Evolutionary conservation across 805 yeast species (phyloP).

Genomic region (Saccharomycopsis capsularis): DNA sequence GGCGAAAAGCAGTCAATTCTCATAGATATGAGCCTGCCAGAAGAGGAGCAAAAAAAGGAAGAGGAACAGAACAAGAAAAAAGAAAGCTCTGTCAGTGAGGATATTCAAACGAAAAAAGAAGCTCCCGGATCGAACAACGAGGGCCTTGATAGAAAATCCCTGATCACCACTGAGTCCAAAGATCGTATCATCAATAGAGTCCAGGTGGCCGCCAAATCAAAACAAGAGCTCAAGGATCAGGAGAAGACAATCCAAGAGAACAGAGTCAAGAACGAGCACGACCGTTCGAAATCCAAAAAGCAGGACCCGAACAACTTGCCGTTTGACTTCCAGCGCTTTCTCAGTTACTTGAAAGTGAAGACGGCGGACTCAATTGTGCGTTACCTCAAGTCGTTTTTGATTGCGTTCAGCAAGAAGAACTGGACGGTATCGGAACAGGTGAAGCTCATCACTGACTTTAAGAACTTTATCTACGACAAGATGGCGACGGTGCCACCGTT

Average conservation of each 20-base stretch:
- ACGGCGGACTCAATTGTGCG: conserved; percentile 85
- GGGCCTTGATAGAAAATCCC: too few relatives aligned
- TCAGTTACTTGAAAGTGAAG: conserved; percentile 60
- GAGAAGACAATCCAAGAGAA: conserved; percentile 16
- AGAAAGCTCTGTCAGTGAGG: too few relatives aligned
- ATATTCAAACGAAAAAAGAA: too few relatives aligned
- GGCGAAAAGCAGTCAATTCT: too few relatives aligned
- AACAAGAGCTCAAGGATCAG: conserved; percentile 16
- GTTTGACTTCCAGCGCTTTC: conserved; percentile 81
- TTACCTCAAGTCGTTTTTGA: conserved; percentile 76
- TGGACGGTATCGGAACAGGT: conserved; percentile 76
- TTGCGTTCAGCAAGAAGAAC: conserved; percentile 59
- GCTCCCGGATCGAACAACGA: too few relatives aligned
- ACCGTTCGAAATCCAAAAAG: background rate
- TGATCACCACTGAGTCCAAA: conserved; percentile 13
- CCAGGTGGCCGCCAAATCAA: conserved; percentile 15
- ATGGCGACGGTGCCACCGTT: conserved; percentile 67
- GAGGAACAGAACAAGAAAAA: too few relatives aligned
- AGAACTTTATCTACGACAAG: conserved; percentile 59
- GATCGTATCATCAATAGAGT: conserved; percentile 20
- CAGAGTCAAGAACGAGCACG: conserved; percentile 4
- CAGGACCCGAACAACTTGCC: conserved; percentile 25
- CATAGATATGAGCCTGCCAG: too few relatives aligned
- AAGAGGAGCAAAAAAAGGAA: too few relatives aligned
- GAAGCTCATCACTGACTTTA: conserved; percentile 72